Evolutionary conservation across 2,329 filamentous ascomycete species (phyloP).

Genomic region (Stagonosporopsis tanaceti): DNA sequence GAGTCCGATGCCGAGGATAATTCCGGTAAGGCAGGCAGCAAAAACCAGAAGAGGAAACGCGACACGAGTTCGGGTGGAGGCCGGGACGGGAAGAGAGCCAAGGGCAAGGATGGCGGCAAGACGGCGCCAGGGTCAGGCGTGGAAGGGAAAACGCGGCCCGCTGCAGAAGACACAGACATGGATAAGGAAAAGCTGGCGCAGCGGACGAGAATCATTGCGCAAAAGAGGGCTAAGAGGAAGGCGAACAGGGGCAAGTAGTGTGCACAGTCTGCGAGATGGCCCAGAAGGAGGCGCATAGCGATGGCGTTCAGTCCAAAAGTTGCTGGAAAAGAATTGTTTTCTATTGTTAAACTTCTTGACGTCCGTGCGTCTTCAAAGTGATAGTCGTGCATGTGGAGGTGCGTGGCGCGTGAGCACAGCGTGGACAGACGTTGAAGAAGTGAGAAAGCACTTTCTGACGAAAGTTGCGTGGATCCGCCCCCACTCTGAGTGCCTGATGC

Average conservation of each 20-base stretch:
- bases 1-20: slow-evolving; percentile 17
- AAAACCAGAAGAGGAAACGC: slow-evolving; percentile 52
- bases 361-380: background rate
- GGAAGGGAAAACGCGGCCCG: slow-evolving; percentile 22
- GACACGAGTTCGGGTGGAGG: slow-evolving; percentile 27
- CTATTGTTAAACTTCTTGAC: background rate
- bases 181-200: slow-evolving; percentile 64
- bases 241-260: slow-evolving; percentile 62
- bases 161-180: slow-evolving; percentile 19
- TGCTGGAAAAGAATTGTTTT: slow-evolving; percentile 1
- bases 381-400: background rate
- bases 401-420: slow-evolving; percentile 4
- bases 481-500: background rate
- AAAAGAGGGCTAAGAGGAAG: slow-evolving; percentile 79
- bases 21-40: slow-evolving; percentile 22
- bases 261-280: background rate
- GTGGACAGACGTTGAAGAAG: slow-evolving; percentile 1
- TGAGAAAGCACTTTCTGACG: slow-evolving; percentile 8
- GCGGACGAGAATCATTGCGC: slow-evolving; percentile 80
- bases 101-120: slow-evolving; percentile 25
- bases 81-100: slow-evolving; percentile 17
- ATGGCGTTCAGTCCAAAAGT: slow-evolving; percentile 17
- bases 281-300: slow-evolving; percentile 13
- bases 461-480: background rate
- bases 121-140: slow-evolving; percentile 30